These are phyloP conservation scores for Seiridium cupressi DNA, from an alignment of 2,329 filamentous ascomycete genomes.

Conservation along the genomic window DNA sequence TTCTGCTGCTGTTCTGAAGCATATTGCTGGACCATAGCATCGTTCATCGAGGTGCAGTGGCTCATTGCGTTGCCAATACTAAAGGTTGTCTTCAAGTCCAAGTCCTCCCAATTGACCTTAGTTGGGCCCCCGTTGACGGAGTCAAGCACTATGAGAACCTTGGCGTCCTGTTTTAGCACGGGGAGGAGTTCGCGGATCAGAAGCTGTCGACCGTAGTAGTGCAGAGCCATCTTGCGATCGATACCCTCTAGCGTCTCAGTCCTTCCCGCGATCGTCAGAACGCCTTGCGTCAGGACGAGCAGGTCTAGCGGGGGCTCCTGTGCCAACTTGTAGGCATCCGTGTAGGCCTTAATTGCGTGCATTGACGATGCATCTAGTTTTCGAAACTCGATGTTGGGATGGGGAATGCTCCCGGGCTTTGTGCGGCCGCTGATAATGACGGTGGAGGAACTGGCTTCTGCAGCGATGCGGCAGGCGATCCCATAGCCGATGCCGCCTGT, in stretches of 20 bases:
- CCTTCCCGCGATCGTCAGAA: slow-evolving; percentile 31
- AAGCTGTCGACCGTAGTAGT: slow-evolving; percentile 43
- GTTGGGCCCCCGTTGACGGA: slow-evolving; percentile 25
- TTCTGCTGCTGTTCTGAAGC: slow-evolving; percentile 23
- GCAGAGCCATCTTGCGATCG: slow-evolving; percentile 42
- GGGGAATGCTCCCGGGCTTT: slow-evolving; percentile 25
- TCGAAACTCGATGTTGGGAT: slow-evolving; percentile 31
- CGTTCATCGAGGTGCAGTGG: slow-evolving; percentile 38
- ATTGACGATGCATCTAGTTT: slow-evolving; percentile 31
- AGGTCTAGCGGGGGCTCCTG: slow-evolving; percentile 30
- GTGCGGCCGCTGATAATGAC: slow-evolving; percentile 32
- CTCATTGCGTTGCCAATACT: slow-evolving; percentile 28
- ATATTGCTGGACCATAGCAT: slow-evolving; percentile 33
- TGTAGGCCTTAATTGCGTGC: slow-evolving; percentile 31
- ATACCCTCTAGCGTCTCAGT: slow-evolving; percentile 42
- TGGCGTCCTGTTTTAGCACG: slow-evolving; percentile 30
- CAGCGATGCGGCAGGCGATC: slow-evolving; percentile 32
- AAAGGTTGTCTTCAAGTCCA: slow-evolving; percentile 35
- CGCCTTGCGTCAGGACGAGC: slow-evolving; percentile 37
- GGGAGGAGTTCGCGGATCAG: slow-evolving; percentile 40
- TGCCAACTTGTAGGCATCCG: slow-evolving; percentile 21
- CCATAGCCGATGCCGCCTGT: slow-evolving; percentile 34
- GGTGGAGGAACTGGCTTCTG: slow-evolving; percentile 18
- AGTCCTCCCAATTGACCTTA: slow-evolving; percentile 35
- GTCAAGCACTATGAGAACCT: slow-evolving; percentile 38